These are phyloP conservation scores for Tylopilus subfusipes DNA, from an alignment of 768 basidiomycete species.

Conservation along the genomic window DNA sequence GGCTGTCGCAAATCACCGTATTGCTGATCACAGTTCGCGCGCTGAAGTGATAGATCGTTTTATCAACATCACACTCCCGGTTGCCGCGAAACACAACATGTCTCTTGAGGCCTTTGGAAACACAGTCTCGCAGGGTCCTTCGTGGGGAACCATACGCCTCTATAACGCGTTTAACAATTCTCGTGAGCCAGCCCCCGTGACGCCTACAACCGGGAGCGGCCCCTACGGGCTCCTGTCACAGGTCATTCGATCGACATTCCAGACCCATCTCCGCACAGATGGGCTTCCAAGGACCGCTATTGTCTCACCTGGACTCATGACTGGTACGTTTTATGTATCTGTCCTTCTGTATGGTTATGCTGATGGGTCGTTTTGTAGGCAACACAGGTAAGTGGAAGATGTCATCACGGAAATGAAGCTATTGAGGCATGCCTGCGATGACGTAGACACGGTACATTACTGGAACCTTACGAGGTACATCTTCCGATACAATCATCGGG, in stretches of 20 bases:
- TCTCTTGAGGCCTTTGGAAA: slow-evolving; percentile 41
- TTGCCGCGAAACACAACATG: slow-evolving; percentile 37
- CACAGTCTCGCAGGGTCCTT: slow-evolving; percentile 18
- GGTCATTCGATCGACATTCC: slow-evolving; percentile 39
- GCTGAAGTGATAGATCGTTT: slow-evolving; percentile 14
- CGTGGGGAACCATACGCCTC: slow-evolving; percentile 37
- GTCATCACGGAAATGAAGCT: slow-evolving; percentile 18
- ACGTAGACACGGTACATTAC: slow-evolving; percentile 41
- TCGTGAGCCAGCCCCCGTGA: slow-evolving; percentile 41
- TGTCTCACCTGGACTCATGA: slow-evolving; percentile 37
- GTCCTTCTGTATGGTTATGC: not conserved
- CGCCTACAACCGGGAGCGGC: slow-evolving; percentile 35
- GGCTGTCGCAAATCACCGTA: slow-evolving; percentile 35
- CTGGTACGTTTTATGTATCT: slow-evolving; percentile 6
- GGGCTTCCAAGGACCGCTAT: slow-evolving; percentile 22
- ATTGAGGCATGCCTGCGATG: slow-evolving; percentile 11
- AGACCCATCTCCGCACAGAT: slow-evolving; percentile 29
- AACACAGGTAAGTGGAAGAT: slow-evolving; percentile 21
- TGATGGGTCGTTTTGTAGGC: slow-evolving; percentile 9
- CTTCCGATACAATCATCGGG: slow-evolving; percentile 42
- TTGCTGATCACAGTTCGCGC: slow-evolving; percentile 32
- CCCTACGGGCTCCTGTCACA: slow-evolving; percentile 42
- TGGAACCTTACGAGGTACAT: slow-evolving; percentile 46
- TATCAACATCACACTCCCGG: slow-evolving; percentile 1
- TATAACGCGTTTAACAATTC: slow-evolving; percentile 34